A percentile compares a stretch with the other conserved stretches of the same genome.
Conservation (phyloP, 306 rosid genomes). For the Vigna nakashimae region DNA sequence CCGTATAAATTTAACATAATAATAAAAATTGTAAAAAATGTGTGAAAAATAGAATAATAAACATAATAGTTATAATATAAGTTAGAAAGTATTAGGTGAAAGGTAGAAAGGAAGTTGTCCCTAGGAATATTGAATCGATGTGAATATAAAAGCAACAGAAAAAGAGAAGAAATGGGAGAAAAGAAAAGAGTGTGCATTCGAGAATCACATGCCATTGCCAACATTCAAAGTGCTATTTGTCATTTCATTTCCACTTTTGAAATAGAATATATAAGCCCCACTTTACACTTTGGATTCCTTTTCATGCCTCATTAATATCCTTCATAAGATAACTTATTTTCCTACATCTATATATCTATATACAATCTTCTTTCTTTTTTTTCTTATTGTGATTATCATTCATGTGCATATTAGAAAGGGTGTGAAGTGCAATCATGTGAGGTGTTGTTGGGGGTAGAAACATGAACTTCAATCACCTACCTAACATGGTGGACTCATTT, state of each 20-base stretch:
- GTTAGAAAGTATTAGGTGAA: neutral
- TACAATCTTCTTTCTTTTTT: neutral
- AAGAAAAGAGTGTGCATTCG: slow-evolving; percentile 12
- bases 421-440: neutral
- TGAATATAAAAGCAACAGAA: slow-evolving; percentile 31
- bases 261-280: slow-evolving; percentile 23
- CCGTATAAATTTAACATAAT: too few species aligned
- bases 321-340: too few species aligned
- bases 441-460: neutral
- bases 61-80: too few species aligned
- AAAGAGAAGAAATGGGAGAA: neutral
- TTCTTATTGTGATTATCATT: neutral
- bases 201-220: slow-evolving; percentile 26
- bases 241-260: slow-evolving; percentile 8
- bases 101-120: slow-evolving; percentile 26
- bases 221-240: slow-evolving; percentile 38
- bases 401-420: neutral
- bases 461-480: slow-evolving; percentile 20
- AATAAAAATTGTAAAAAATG: too few species aligned
- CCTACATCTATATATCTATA: too few species aligned
- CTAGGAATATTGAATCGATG: slow-evolving; percentile 11
- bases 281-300: slow-evolving; percentile 22
- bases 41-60: too few species aligned
- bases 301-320: neutral
- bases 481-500: slow-evolving; percentile 15